phyloP scores from a whole-genome alignment of 1,284 basidiomycete genomes.

The Cutaneotrichosporon dermatis region DNA sequence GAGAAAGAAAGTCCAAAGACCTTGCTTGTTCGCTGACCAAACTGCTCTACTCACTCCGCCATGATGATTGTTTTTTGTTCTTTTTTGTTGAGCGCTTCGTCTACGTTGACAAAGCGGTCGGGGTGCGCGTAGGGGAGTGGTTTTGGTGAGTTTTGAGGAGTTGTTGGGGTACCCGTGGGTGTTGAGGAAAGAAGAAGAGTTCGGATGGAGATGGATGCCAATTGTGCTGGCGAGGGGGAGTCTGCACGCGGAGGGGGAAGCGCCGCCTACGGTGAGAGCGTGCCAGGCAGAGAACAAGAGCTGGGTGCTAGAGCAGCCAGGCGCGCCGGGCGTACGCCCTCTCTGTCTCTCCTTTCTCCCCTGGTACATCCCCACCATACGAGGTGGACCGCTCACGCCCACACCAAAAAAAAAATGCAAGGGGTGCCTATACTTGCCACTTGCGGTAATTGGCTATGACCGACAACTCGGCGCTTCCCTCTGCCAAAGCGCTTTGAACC shows the following conservation, averaged over 20 bases:
- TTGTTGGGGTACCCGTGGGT: slow-evolving; percentile 26
- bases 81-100: slow-evolving; percentile 36
- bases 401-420: too few relatives aligned
- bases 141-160: slow-evolving; percentile 12
- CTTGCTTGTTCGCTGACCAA: background rate
- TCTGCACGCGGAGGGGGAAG: too few relatives aligned
- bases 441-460: too few relatives aligned
- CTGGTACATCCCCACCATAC: too few relatives aligned
- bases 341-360: too few relatives aligned
- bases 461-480: too few relatives aligned
- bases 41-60: slow-evolving; percentile 44
- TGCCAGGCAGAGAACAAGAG: too few relatives aligned
- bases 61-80: slow-evolving; percentile 36
- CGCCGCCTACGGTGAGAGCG: background rate
- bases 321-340: too few relatives aligned
- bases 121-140: slow-evolving; percentile 21
- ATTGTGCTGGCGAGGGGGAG: background rate
- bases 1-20: background rate
- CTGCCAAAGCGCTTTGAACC: too few relatives aligned
- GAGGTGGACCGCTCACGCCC: too few relatives aligned
- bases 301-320: too few relatives aligned
- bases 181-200: slow-evolving; percentile 9
- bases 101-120: slow-evolving; percentile 37
- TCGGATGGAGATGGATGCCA: background rate
- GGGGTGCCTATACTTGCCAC: too few relatives aligned